Evolutionary conservation across 2,329 filamentous ascomycete genomes (phyloP), one percentile per base, ranked within the genome.

Genomic region (Colletotrichum sp.): DNA sequence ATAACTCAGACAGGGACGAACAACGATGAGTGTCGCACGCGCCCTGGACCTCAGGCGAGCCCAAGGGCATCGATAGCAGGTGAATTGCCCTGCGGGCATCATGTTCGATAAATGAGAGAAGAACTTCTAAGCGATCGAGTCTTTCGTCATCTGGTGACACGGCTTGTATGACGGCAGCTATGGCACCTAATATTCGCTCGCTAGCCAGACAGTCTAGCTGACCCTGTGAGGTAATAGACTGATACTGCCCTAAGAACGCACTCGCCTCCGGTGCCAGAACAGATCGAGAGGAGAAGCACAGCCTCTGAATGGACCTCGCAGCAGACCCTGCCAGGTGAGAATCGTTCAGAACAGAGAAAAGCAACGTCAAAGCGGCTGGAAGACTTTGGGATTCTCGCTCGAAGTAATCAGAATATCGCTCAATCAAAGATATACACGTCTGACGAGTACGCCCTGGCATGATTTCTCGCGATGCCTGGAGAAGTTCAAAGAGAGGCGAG

Each of bases 401-500:
- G 82, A 97, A 96, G 83, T 95, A 97, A 70, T 93, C 91, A 7
- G 94, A 92, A 80, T 95, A 96, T 30, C 91, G 89, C 78, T 94
- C 94, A 55, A 96, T 92, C 55, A 95, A 84, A 61, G 91, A 89
- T 34, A 96, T 89, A 43, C 93, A 93, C 1, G 93, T 93, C 79
- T 94, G 92, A 66, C 92, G 89, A 21, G 92, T 89, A 69, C 92
- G 89, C 6, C 90, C 84, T 2, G 93, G 93, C 13, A 95, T 88
- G 5, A 87, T 83, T 4, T 85, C 83, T 76, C 89, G 82, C 66
- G 87, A 81, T 84, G 89, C 81, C 81, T 87, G 80, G 77, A 92
- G 85, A 79, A 93, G 80, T 82, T 87, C 81, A 83, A 93, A 88
- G 78, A 95, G 80, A 70, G 89, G 83, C 4, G 90, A 89, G 18